Evolutionary conservation across 2,329 filamentous ascomycete species (phyloP).

Genomic region (Cercospora sp.): DNA sequence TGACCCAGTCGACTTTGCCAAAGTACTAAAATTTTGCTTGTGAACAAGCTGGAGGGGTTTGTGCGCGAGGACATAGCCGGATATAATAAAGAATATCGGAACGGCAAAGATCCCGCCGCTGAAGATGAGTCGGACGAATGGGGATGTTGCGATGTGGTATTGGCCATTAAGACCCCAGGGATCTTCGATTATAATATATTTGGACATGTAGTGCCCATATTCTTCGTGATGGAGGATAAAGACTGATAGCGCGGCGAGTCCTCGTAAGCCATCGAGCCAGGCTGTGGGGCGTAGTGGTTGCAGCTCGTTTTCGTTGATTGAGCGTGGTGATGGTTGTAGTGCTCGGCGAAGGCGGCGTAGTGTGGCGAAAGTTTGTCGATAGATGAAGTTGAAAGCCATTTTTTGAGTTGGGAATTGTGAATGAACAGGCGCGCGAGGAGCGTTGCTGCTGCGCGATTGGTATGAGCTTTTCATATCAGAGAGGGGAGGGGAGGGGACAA

Average conservation of each 20-base stretch:
- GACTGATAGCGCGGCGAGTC: slow-evolving; percentile 67
- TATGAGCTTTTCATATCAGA: not conserved
- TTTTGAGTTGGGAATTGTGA: not conserved
- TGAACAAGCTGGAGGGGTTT: slow-evolving; percentile 47
- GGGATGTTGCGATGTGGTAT: slow-evolving; percentile 55
- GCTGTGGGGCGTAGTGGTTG: slow-evolving; percentile 50
- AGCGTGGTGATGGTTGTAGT: not conserved
- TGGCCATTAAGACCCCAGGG: slow-evolving; percentile 54
- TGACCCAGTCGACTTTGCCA: slow-evolving; percentile 48
- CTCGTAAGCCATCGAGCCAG: slow-evolving; percentile 65
- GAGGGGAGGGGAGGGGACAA: not conserved
- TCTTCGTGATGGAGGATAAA: slow-evolving; percentile 62
- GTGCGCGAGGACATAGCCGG: slow-evolving; percentile 53
- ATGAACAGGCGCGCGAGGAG: not conserved
- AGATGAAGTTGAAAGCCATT: not conserved
- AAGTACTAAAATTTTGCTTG: slow-evolving; percentile 8
- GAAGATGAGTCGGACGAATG: slow-evolving; percentile 61
- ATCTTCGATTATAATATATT: slow-evolving; percentile 50
- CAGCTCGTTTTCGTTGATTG: not conserved
- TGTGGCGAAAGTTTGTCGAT: not conserved
- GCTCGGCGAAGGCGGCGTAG: not conserved
- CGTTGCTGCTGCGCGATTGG: not conserved
- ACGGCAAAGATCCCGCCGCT: slow-evolving; percentile 62
- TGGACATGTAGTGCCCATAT: slow-evolving; percentile 26
- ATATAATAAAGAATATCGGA: slow-evolving; percentile 53